Percentiles rank a stretch among this genome's conserved stretches.
phyloP scores from a whole-genome alignment of 495 filamentous ascomycete genomes.

The Penicillium turbatum region DNA sequence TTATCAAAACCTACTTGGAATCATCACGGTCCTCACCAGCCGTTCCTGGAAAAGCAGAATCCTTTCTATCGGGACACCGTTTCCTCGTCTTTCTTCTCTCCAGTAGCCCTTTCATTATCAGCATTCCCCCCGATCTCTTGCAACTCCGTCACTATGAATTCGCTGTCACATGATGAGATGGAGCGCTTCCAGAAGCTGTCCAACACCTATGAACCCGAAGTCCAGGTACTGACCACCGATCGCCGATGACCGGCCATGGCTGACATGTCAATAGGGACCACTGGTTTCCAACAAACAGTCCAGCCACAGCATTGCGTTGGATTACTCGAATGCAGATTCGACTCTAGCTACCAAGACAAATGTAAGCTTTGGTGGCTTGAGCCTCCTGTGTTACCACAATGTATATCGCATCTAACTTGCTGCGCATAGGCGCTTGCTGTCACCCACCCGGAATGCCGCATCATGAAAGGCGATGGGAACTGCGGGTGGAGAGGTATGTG shows the following conservation, averaged over 20 bases:
- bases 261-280: slow-evolving; percentile 57
- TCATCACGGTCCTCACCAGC: slow-evolving; percentile 37
- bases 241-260: neutral
- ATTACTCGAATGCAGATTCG: slow-evolving; percentile 90
- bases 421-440: slow-evolving; percentile 64
- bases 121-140: slow-evolving; percentile 14
- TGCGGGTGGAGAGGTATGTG: slow-evolving; percentile 93
- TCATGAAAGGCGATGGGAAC: slow-evolving; percentile 87
- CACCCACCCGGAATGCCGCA: slow-evolving; percentile 83
- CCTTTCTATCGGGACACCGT: slow-evolving; percentile 22
- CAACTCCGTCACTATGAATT: slow-evolving; percentile 38
- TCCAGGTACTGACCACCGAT: slow-evolving; percentile 46
- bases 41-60: slow-evolving; percentile 33
- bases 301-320: slow-evolving; percentile 72
- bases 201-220: slow-evolving; percentile 61
- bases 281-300: slow-evolving; percentile 74
- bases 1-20: slow-evolving; percentile 38
- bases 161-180: slow-evolving; percentile 48
- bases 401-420: slow-evolving; percentile 16
- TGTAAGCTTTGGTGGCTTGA: slow-evolving; percentile 49
- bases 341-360: slow-evolving; percentile 78
- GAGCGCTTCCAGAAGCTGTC: slow-evolving; percentile 52
- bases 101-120: slow-evolving; percentile 25
- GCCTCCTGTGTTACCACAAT: neutral
- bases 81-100: slow-evolving; percentile 20